phyloP scores from a whole-genome alignment of 2,329 filamentous ascomycete genomes.

The Curvularia lunata region DNA sequence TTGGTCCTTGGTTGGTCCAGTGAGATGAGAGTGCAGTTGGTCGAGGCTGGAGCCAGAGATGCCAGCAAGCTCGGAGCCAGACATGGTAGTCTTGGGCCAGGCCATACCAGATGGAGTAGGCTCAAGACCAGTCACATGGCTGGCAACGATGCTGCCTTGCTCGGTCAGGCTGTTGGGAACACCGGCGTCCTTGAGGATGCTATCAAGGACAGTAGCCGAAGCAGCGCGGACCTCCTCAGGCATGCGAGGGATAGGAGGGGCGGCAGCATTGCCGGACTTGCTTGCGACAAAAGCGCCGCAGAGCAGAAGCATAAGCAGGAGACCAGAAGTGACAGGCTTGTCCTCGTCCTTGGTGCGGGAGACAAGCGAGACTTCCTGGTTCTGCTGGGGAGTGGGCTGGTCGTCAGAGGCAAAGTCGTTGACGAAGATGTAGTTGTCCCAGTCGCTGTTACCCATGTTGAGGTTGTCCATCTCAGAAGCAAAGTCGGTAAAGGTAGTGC shows the following conservation, averaged over 20 bases:
- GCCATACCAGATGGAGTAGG: conserved; percentile 47
- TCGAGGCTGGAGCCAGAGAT: conserved; percentile 47
- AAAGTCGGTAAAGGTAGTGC: conserved; percentile 70
- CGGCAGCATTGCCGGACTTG: conserved; percentile 73
- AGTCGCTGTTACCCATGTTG: conserved; percentile 75
- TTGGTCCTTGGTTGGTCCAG: conserved; percentile 76
- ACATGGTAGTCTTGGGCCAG: conserved; percentile 48
- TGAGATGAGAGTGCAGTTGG: conserved; percentile 55
- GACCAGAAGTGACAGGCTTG: conserved; percentile 74
- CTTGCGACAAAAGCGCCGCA: conserved; percentile 96
- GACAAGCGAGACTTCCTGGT: conserved; percentile 51
- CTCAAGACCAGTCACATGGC: conserved; percentile 52
- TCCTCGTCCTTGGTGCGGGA: conserved; percentile 56
- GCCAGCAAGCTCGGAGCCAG: conserved; percentile 46
- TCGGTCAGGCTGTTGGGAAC: conserved; percentile 54
- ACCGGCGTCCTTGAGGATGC: conserved; percentile 81
- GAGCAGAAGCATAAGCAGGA: conserved; percentile 94
- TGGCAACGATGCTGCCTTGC: conserved; percentile 58
- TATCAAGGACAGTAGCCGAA: conserved; percentile 77
- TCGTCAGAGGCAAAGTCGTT: conserved; percentile 71
- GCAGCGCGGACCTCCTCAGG: conserved; percentile 81
- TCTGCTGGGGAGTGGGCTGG: conserved; percentile 42
- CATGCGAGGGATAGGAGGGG: conserved; percentile 75
- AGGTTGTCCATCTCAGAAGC: conserved; percentile 85
- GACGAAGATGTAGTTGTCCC: conserved; percentile 83